Percentiles rank a stretch among this genome's conserved stretches.
Conservation (phyloP, 2,329 filamentous ascomycete genomes). For the Xylariomycetidae sp. region DNA sequence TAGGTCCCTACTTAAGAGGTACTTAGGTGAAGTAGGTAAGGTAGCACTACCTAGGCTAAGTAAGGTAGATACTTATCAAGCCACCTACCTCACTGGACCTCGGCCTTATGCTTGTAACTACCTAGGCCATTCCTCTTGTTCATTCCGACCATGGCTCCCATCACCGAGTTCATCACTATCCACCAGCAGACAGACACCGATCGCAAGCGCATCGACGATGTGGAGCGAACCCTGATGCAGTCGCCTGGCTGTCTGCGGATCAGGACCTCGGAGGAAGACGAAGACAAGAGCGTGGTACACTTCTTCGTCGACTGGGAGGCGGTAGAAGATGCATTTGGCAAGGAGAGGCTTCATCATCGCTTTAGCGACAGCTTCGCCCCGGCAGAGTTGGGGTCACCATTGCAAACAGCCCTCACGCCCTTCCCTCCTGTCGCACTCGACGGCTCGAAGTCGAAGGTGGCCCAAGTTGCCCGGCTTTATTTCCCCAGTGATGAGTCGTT, state of each 20-base stretch:
- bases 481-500: slow-evolving; percentile 7
- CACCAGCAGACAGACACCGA: slow-evolving; percentile 10
- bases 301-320: slow-evolving; percentile 21
- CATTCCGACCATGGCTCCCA: slow-evolving; percentile 17
- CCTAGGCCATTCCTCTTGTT: too few relatives aligned
- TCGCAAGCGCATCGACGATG: slow-evolving; percentile 5
- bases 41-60: too few relatives aligned
- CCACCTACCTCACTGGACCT: too few relatives aligned
- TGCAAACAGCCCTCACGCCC: slow-evolving; percentile 16
- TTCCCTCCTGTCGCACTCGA: slow-evolving; percentile 9
- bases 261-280: slow-evolving; percentile 11
- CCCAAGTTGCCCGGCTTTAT: slow-evolving; percentile 15
- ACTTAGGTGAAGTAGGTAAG: too few relatives aligned
- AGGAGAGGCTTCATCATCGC: too few relatives aligned
- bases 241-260: slow-evolving; percentile 17
- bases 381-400: too few relatives aligned
- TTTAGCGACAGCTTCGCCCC: too few relatives aligned
- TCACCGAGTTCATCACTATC: slow-evolving; percentile 19
- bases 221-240: slow-evolving; percentile 6
- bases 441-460: slow-evolving; percentile 7
- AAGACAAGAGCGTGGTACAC: slow-evolving; percentile 8
- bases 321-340: too few relatives aligned
- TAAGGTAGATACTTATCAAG: too few relatives aligned
- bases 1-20: too few relatives aligned
- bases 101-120: too few relatives aligned